Evolutionary conservation across 2,329 filamentous ascomycete genomes (phyloP).

Genomic region (Botrytis fragariae): DNA sequence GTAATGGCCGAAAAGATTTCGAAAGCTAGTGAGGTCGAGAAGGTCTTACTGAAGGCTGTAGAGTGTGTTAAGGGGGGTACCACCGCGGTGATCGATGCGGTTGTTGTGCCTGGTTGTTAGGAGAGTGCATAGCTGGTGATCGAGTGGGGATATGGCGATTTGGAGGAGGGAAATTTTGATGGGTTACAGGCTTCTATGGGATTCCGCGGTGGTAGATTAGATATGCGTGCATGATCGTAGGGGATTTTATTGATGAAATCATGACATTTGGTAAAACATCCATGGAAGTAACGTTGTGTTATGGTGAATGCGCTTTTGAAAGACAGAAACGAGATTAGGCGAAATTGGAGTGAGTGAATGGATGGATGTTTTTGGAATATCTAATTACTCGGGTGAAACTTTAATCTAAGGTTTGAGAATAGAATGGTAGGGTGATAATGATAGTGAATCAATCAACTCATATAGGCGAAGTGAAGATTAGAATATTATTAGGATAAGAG

Average conservation of each 20-base stretch:
- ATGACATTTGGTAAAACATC: neutral
- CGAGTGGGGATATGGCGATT: neutral
- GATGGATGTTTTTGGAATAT: neutral
- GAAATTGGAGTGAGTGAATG: neutral
- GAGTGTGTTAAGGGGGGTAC: constrained; percentile 54
- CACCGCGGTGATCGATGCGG: constrained; percentile 58
- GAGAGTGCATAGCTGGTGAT: too few relatives aligned
- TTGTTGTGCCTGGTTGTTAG: constrained; percentile 35
- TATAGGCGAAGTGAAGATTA: too few relatives aligned
- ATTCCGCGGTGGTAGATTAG: neutral
- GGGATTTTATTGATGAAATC: neutral
- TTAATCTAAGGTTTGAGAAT: neutral
- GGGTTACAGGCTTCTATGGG: too few relatives aligned
- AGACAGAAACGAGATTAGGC: neutral
- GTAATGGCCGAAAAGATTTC: constrained; percentile 59
- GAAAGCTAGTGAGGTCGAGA: constrained; percentile 54
- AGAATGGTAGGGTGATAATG: too few relatives aligned
- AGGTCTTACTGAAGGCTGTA: constrained; percentile 55
- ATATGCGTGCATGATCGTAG: neutral
- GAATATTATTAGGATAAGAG: too few relatives aligned
- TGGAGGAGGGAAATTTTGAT: neutral
- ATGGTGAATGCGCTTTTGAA: neutral
- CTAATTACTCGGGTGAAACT: neutral
- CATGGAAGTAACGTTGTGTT: neutral
- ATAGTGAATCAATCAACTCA: too few relatives aligned